A percentile compares a stretch with the other conserved stretches of the same genome.
Evolutionary conservation across 2,329 filamentous ascomycete genomes (phyloP).

Genomic region (Diaporthe citriasiana): DNA sequence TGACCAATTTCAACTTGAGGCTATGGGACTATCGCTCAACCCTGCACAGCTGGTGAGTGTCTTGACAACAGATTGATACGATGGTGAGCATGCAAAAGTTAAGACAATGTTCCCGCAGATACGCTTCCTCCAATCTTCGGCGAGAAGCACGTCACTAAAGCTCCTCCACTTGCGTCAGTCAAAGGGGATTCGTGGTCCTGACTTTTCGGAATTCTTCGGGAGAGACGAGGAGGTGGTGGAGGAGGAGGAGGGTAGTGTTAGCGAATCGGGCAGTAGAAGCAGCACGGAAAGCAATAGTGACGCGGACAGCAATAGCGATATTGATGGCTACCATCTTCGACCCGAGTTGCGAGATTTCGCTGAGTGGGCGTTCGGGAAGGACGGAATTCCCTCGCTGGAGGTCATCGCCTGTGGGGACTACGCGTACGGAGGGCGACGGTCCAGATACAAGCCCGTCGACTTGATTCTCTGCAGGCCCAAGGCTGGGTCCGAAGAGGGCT

Average conservation of each 20-base stretch:
- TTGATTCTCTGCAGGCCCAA: not conserved
- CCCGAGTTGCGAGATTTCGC: not conserved
- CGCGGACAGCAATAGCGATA: not conserved
- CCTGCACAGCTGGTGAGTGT: not conserved
- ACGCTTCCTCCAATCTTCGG: not conserved
- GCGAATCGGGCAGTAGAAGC: no score
- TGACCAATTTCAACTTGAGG: not conserved
- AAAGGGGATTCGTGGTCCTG: not conserved
- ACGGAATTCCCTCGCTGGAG: not conserved
- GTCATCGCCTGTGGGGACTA: not conserved
- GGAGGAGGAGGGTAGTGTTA: not conserved
- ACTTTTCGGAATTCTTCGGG: not conserved
- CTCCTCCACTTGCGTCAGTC: not conserved
- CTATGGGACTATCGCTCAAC: not conserved
- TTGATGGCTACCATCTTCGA: not conserved
- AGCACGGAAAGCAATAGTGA: not conserved
- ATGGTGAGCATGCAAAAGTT: not conserved
- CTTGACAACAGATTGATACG: not conserved
- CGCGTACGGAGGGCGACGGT: not conserved
- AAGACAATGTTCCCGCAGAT: not conserved
- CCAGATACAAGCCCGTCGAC: not conserved
- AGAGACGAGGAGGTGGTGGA: no score
- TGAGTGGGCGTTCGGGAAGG: not conserved
- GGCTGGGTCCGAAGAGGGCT: not conserved
- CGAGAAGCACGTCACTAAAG: not conserved